Percentiles rank a stretch among this genome's conserved stretches.
These are phyloP conservation scores for Myrmaecium sp. DNA, from an alignment of 2,329 filamentous ascomycete genomes.

Conservation along the genomic window DNA sequence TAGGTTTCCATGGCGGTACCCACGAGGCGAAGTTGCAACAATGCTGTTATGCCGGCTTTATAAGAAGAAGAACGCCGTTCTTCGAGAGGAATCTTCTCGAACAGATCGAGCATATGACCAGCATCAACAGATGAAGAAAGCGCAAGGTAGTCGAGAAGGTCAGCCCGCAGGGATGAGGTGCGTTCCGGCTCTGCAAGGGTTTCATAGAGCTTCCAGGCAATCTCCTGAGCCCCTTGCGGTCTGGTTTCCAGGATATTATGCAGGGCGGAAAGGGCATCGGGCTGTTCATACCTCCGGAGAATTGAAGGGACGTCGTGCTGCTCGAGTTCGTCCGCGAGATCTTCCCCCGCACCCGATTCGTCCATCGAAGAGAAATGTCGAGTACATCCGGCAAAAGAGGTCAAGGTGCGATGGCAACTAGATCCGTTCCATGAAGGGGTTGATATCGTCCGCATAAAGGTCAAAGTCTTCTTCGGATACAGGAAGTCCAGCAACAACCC, in stretches of 20 bases:
- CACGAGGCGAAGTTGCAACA: conserved; percentile 23
- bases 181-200: conserved; percentile 8
- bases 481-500: conserved; percentile 27
- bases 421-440: conserved; percentile 9
- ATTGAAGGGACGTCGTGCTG: too few relatives aligned
- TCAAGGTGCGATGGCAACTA: conserved; percentile 11
- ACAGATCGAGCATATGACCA: conserved; percentile 28
- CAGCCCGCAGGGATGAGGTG: conserved; percentile 5
- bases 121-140: conserved; percentile 17
- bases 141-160: conserved; percentile 16
- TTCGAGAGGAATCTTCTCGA: conserved; percentile 22
- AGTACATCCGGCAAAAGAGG: conserved; percentile 9
- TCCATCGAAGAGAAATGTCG: conserved; percentile 14
- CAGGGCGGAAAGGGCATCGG: conserved; percentile 10
- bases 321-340: not conserved
- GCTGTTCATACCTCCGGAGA: conserved; percentile 7
- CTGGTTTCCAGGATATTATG: conserved; percentile 7
- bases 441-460: conserved; percentile 17
- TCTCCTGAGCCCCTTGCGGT: conserved; percentile 10
- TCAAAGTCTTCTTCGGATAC: conserved; percentile 28
- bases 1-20: conserved; percentile 24
- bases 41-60: conserved; percentile 25
- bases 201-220: conserved; percentile 22
- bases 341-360: too few relatives aligned
- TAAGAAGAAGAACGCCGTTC: conserved; percentile 28